A percentile compares a stretch with the other conserved stretches of the same genome.
Evolutionary conservation across 768 basidiomycete species (phyloP).

Genomic region (Psilocybe sp.): DNA sequence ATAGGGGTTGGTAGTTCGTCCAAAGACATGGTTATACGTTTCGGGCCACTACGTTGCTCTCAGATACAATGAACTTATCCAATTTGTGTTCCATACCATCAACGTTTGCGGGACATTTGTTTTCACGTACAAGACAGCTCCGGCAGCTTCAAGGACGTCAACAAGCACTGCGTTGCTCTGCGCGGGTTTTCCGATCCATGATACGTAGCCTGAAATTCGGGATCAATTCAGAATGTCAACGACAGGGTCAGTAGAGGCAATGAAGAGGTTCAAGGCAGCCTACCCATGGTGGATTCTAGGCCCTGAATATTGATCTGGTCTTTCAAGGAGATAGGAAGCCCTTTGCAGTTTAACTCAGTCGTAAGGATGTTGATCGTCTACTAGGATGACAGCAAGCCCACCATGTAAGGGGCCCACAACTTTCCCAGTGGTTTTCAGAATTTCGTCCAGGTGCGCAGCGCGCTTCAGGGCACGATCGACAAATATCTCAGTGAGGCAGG

Average conservation of each 20-base stretch:
- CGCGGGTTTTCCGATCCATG: conserved; percentile 63
- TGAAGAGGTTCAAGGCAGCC: neutral
- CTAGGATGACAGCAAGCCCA: conserved; percentile 2
- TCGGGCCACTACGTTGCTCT: conserved; percentile 58
- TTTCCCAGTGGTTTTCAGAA: conserved; percentile 58
- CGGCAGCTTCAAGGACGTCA: conserved; percentile 62
- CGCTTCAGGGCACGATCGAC: conserved; percentile 64
- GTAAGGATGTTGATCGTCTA: too few species aligned
- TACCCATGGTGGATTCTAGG: conserved; percentile 68
- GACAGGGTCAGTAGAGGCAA: neutral
- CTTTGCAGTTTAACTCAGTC: conserved; percentile 10
- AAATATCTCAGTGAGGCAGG: conserved; percentile 82
- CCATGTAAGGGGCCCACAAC: conserved; percentile 74
- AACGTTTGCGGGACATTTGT: conserved; percentile 80
- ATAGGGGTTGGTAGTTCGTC: conserved; percentile 72
- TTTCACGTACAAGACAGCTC: conserved; percentile 70
- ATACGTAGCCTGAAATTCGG: conserved; percentile 56
- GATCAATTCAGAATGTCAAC: neutral
- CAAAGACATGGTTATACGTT: conserved; percentile 76
- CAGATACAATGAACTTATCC: neutral
- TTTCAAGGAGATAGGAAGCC: conserved; percentile 69
- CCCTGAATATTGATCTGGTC: conserved; percentile 72
- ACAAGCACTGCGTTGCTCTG: conserved; percentile 60
- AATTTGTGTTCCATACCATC: conserved; percentile 46
- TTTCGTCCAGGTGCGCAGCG: conserved; percentile 65